Evolutionary conservation across 352 stramenopile genomes (phyloP).

Genomic region (Thraustotheca clavata): DNA sequence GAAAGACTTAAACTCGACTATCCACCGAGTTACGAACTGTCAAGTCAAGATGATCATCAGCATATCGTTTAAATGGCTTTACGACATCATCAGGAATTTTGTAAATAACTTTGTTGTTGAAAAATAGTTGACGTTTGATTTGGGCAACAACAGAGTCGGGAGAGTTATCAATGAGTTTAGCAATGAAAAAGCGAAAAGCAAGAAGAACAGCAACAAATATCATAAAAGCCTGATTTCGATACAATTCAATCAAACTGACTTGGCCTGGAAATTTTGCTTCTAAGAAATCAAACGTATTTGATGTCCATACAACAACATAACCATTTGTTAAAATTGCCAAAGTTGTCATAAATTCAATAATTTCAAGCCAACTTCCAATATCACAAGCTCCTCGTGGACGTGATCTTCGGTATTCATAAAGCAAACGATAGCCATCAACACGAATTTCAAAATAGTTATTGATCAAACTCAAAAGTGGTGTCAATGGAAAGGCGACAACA

Average conservation of each 20-base stretch:
- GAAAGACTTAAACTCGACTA: too few relatives aligned
- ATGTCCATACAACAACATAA: conserved; percentile 90
- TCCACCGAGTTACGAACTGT: too few relatives aligned
- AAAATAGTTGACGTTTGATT: conserved; percentile 69
- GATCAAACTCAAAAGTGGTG: conserved; percentile 84
- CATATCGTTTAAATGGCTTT: background rate
- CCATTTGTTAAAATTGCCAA: conserved; percentile 91
- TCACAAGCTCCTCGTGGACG: conserved; percentile 68
- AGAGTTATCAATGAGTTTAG: conserved; percentile 65
- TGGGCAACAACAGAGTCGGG: conserved; percentile 67
- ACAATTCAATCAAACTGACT: conserved; percentile 40
- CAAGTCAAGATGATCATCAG: conserved; percentile 15
- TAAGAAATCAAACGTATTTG: conserved; percentile 27
- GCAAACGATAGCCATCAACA: conserved; percentile 80
- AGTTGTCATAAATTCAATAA: conserved; percentile 84
- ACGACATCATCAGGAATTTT: conserved; percentile 68
- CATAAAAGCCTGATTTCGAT: conserved; percentile 71
- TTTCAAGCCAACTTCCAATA: conserved; percentile 91
- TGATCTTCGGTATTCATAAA: conserved; percentile 71
- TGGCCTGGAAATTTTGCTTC: background rate
- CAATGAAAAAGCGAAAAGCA: conserved; percentile 74
- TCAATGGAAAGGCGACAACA: conserved; percentile 90
- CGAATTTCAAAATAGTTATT: conserved; percentile 93
- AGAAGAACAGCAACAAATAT: conserved; percentile 76
- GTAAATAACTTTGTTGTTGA: conserved; percentile 82